Conservation (phyloP, 1,139 yeast species). For the Debaryomyces sp. region DNA sequence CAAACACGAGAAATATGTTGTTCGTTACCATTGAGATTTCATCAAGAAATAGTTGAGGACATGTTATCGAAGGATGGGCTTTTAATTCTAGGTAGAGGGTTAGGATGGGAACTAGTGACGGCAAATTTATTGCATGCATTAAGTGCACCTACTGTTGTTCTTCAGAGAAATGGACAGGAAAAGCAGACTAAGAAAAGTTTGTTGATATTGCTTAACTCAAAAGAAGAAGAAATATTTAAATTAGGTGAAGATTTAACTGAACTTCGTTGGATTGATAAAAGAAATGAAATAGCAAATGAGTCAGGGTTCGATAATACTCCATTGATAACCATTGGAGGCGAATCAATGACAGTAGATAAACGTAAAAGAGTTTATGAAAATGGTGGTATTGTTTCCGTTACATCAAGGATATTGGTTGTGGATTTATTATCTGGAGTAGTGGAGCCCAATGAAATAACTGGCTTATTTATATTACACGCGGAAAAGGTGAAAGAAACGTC, state of each 20-base stretch:
- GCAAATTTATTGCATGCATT: conserved; percentile 77
- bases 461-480: conserved; percentile 79
- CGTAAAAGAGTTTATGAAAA: conserved; percentile 62
- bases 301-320: conserved; percentile 23
- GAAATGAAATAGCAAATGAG: conserved; percentile 18
- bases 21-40: conserved; percentile 66
- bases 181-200: conserved; percentile 55
- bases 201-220: conserved; percentile 72
- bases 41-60: conserved; percentile 75
- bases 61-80: conserved; percentile 73
- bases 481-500: conserved; percentile 76
- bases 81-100: conserved; percentile 78
- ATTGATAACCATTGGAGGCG: conserved; percentile 55
- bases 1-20: conserved; percentile 48
- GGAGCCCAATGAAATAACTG: conserved; percentile 71
- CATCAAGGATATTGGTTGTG: conserved; percentile 79
- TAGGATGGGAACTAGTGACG: conserved; percentile 73
- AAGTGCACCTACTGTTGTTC: conserved; percentile 54
- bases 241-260: conserved; percentile 65
- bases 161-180: conserved; percentile 28
- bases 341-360: conserved; percentile 54
- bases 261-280: conserved; percentile 57
- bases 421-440: conserved; percentile 78
- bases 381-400: conserved; percentile 87
- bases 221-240: conserved; percentile 58